Conservation (phyloP, 306 rosid species). For the Carpinus fangiana region DNA sequence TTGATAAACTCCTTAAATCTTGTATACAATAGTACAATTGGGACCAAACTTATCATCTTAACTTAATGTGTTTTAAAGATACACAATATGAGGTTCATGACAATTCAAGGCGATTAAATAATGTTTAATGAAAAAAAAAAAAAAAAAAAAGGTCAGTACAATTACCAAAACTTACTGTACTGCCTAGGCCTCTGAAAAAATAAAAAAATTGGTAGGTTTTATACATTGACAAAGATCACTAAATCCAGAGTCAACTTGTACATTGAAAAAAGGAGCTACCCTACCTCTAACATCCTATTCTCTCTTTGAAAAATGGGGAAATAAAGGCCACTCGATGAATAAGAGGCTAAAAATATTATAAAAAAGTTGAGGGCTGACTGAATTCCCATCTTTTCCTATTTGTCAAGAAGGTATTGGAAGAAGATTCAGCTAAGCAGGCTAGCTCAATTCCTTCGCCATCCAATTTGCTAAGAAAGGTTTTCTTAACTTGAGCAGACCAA, state of each 20-base stretch:
- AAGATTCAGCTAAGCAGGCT: background rate
- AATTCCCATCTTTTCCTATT: background rate
- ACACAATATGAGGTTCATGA: no score
- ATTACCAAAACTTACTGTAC: no score
- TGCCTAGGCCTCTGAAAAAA: no score
- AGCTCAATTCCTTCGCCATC: background rate
- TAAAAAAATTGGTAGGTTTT: no score
- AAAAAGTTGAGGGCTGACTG: background rate
- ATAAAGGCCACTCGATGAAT: background rate
- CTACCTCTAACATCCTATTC: background rate
- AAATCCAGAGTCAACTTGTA: background rate
- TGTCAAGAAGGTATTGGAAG: background rate
- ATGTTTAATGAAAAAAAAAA: no score
- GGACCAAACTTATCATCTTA: no score
- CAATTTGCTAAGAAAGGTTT: background rate
- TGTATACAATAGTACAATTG: no score
- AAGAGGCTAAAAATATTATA: background rate
- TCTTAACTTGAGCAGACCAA: constrained; percentile 22
- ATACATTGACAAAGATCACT: background rate
- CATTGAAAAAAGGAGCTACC: background rate
- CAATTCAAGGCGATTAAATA: no score
- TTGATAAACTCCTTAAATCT: no score
- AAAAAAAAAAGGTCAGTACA: no score
- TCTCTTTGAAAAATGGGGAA: background rate
- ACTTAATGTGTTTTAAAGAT: no score